Evolutionary conservation across 2,329 filamentous ascomycete genomes (phyloP).

Genomic region (Aspergillus thermomutatus): DNA sequence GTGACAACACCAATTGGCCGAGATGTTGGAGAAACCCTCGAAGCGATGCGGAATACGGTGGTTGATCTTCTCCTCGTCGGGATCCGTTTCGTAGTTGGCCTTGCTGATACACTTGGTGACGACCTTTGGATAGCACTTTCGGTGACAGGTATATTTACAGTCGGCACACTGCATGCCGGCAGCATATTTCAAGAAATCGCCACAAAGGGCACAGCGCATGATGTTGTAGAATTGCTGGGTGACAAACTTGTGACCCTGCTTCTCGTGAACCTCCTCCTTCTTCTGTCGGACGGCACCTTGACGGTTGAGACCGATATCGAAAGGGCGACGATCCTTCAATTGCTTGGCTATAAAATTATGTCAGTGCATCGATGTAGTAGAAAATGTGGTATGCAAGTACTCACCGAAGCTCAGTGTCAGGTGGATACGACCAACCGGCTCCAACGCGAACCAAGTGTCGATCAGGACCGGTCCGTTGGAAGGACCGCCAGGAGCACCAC

Average conservation of each 20-base stretch:
- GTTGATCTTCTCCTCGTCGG: constrained; percentile 99
- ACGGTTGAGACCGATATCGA: constrained; percentile 86
- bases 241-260: constrained; percentile 98
- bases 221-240: constrained; percentile 99
- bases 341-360: constrained; percentile 63
- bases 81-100: constrained; percentile 96
- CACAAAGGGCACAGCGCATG: constrained; percentile 97
- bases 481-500: constrained; percentile 26
- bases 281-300: constrained; percentile 95
- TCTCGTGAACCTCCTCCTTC: constrained; percentile 97
- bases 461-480: constrained; percentile 51
- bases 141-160: constrained; percentile 99
- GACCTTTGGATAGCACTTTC: constrained; percentile 93
- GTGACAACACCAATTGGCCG: constrained; percentile 98
- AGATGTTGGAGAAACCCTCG: constrained; percentile 93
- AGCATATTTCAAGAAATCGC: constrained; percentile 97
- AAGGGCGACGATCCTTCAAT: constrained; percentile 73
- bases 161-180: constrained; percentile 99
- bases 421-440: constrained; percentile 89
- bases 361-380: constrained; percentile 12
- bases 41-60: constrained; percentile 98
- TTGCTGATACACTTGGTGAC: constrained; percentile 99
- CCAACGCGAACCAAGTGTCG: constrained; percentile 94
- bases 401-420: constrained; percentile 79
- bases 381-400: constrained; percentile 10